Conservation (phyloP, 768 basidiomycete genomes). For the Leccinum broughii region DNA sequence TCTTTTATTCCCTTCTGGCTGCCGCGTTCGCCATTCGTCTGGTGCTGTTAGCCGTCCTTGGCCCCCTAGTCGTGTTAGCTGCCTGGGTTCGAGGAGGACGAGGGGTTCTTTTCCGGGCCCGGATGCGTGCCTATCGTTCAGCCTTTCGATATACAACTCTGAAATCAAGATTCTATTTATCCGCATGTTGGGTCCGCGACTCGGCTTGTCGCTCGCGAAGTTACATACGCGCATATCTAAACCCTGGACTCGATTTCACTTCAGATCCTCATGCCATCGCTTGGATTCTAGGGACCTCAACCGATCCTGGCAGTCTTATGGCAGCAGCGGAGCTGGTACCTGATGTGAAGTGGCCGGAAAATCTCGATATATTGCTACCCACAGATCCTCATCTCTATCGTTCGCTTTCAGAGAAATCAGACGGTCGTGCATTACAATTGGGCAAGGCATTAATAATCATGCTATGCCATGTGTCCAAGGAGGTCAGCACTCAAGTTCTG, state of each 20-base stretch:
- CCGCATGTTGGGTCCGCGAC: not conserved
- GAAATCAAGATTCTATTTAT: not conserved
- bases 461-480: too few relatives aligned
- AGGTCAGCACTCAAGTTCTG: too few relatives aligned
- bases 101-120: not conserved
- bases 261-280: slow-evolving; percentile 10
- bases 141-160: not conserved
- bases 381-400: too few relatives aligned
- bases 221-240: not conserved
- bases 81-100: not conserved
- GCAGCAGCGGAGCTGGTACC: slow-evolving; percentile 14
- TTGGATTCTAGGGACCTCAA: slow-evolving; percentile 24
- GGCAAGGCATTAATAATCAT: too few relatives aligned
- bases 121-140: not conserved
- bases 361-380: too few relatives aligned
- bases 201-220: not conserved
- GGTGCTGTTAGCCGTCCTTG: not conserved
- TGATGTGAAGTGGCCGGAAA: too few relatives aligned
- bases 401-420: too few relatives aligned
- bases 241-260: not conserved
- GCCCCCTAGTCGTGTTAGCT: not conserved
- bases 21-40: not conserved
- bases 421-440: too few relatives aligned
- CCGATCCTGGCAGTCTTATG: slow-evolving; percentile 13
- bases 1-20: slow-evolving; percentile 4